phyloP scores from a whole-genome alignment of 192 early-diverging fungal species.

The Thamnidium elegans region DNA sequence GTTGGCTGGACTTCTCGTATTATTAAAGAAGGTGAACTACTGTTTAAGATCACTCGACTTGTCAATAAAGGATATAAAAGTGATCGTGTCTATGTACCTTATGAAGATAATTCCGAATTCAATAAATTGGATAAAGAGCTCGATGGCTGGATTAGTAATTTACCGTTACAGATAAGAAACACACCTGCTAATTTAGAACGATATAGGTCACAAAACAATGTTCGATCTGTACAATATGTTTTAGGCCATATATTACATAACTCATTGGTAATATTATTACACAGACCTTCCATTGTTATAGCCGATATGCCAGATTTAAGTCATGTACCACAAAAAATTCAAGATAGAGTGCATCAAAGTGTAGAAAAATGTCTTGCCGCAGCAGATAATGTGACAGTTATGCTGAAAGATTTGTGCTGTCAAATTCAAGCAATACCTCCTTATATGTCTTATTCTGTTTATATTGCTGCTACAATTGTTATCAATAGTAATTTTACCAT shows the following conservation, averaged over 20 bases:
- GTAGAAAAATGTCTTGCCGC: conserved; percentile 38
- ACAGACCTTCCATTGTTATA: conserved; percentile 44
- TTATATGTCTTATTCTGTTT: conserved; percentile 45
- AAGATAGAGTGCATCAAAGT: conserved; percentile 37
- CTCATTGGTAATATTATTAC: conserved; percentile 44
- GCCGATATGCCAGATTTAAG: conserved; percentile 26
- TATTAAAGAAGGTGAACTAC: conserved; percentile 21
- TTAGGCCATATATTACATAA: conserved; percentile 44
- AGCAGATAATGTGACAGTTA: conserved; percentile 39
- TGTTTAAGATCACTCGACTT: conserved; percentile 45
- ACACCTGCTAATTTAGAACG: conserved; percentile 38
- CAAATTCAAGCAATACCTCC: conserved; percentile 35
- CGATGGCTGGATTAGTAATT: conserved; percentile 35
- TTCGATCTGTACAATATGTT: conserved; percentile 23
- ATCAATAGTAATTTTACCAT: conserved; percentile 44
- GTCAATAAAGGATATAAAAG: conserved; percentile 43
- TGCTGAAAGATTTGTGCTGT: conserved; percentile 38
- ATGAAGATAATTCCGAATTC: conserved; percentile 43
- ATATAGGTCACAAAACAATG: conserved; percentile 24
- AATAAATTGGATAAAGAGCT: conserved; percentile 36
- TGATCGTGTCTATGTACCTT: conserved; percentile 28
- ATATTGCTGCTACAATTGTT: conserved; percentile 49
- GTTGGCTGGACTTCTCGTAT: conserved; percentile 2
- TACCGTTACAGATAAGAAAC: conserved; percentile 34
- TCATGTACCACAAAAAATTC: conserved; percentile 13